Percentiles rank a stretch among this genome's conserved stretches.
Conservation (phyloP, 1,284 basidiomycete species). For the Melampsora larici-populina region DNA sequence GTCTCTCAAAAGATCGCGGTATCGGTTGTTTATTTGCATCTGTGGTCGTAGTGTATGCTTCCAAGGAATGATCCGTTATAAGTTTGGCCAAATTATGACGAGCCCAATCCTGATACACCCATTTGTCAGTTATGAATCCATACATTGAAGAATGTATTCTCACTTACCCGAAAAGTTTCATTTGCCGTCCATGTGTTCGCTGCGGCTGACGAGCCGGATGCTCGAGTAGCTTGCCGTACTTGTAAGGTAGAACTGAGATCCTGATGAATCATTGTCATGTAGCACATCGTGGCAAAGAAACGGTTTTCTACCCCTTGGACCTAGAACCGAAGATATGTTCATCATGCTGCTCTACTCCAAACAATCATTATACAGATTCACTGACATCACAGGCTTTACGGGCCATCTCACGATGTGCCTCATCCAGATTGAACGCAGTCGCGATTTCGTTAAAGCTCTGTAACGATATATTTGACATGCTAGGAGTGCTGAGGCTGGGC, state of each 20-base stretch:
- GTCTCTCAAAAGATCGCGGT: neutral
- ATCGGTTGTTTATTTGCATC: neutral
- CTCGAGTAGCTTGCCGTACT: neutral
- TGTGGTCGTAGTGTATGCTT: neutral
- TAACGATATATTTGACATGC: neutral
- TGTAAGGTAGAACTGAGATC: neutral
- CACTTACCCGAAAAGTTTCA: neutral
- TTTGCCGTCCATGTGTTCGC: neutral
- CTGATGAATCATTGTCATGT: neutral
- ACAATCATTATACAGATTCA: neutral
- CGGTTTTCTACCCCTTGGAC: neutral
- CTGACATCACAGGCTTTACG: conserved; percentile 1
- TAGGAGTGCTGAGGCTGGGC: neutral
- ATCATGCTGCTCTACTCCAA: neutral
- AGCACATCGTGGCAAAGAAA: conserved; percentile 3
- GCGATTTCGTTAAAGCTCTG: neutral
- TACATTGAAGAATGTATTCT: neutral
- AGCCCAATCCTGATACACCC: neutral
- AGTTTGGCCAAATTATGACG: conserved; percentile 9
- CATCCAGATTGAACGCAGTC: neutral
- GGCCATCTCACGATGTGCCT: neutral
- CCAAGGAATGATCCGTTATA: conserved; percentile 4
- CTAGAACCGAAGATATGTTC: neutral
- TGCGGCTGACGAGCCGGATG: neutral
- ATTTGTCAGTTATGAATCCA: neutral